phyloP scores from a whole-genome alignment of 805 yeast genomes.

The Barnettozyma siamensis region DNA sequence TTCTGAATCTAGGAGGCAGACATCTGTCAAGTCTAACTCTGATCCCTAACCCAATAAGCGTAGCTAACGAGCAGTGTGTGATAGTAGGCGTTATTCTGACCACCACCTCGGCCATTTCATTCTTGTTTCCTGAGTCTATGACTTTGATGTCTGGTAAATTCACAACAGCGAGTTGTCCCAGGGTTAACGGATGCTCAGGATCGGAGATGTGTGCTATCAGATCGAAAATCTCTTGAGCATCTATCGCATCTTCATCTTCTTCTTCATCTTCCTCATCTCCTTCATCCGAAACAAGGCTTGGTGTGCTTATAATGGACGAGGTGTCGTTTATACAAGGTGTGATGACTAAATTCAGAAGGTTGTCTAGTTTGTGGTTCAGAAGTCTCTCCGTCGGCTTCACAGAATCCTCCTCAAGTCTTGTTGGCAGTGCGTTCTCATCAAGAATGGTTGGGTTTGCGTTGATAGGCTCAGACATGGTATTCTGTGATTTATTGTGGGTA shows the following conservation, averaged over 20 bases:
- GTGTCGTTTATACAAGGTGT: neutral
- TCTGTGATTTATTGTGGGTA: no score
- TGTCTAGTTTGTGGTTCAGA: constrained; percentile 17
- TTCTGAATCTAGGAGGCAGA: constrained; percentile 77
- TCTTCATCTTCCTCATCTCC: constrained; percentile 27
- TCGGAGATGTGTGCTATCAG: constrained; percentile 82
- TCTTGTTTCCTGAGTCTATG: constrained; percentile 44
- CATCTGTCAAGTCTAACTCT: constrained; percentile 87
- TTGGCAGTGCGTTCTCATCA: constrained; percentile 73
- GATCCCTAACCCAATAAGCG: constrained; percentile 91
- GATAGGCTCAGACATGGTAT: constrained; percentile 75
- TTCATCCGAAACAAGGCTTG: constrained; percentile 6
- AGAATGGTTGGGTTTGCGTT: constrained; percentile 89
- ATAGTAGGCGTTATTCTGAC: constrained; percentile 94
- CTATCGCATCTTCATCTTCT: constrained; percentile 58
- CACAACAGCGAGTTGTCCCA: constrained; percentile 93
- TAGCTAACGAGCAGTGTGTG: constrained; percentile 95
- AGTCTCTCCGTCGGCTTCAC: constrained; percentile 9
- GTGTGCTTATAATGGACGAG: constrained; percentile 5
- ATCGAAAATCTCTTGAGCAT: constrained; percentile 86
- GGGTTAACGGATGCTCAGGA: constrained; percentile 94
- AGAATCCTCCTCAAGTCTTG: constrained; percentile 37
- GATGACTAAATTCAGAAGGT: constrained; percentile 9
- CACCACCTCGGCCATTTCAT: constrained; percentile 64
- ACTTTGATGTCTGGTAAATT: constrained; percentile 77